Evolutionary conservation across 2,329 filamentous ascomycete genomes (phyloP).

Genomic region (Colletotrichum horii): DNA sequence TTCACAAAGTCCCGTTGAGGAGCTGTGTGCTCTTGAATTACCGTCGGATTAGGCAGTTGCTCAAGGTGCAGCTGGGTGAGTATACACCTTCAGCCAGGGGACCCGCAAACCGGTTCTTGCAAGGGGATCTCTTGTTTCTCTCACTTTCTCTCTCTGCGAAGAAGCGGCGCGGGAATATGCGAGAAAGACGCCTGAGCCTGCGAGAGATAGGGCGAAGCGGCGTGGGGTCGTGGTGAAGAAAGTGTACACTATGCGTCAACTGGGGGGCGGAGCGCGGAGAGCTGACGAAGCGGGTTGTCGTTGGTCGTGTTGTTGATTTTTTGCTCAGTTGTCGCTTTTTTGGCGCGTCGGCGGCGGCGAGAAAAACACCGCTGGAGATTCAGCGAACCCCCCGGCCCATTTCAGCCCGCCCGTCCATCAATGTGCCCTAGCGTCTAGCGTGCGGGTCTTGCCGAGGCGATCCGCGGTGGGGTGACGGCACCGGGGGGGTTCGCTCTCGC

Average conservation of each 20-base stretch:
- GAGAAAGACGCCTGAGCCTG: background rate
- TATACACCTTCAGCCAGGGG: background rate
- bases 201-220: background rate
- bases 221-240: background rate
- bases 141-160: background rate
- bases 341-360: background rate
- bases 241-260: background rate
- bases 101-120: background rate
- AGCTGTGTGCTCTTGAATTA: background rate
- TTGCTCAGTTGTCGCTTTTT: background rate
- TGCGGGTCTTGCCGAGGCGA: conserved; percentile 15
- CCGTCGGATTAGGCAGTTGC: background rate
- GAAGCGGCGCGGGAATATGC: background rate
- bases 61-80: background rate
- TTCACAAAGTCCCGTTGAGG: background rate
- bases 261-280: background rate
- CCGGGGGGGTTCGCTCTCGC: background rate
- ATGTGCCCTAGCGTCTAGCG: background rate
- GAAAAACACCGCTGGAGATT: background rate
- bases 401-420: background rate
- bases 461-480: background rate
- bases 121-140: background rate
- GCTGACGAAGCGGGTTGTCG: background rate
- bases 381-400: background rate
- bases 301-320: background rate